Evolutionary conservation across 345 rosid species (phyloP).

Genomic region (Pistacia integerrima): DNA sequence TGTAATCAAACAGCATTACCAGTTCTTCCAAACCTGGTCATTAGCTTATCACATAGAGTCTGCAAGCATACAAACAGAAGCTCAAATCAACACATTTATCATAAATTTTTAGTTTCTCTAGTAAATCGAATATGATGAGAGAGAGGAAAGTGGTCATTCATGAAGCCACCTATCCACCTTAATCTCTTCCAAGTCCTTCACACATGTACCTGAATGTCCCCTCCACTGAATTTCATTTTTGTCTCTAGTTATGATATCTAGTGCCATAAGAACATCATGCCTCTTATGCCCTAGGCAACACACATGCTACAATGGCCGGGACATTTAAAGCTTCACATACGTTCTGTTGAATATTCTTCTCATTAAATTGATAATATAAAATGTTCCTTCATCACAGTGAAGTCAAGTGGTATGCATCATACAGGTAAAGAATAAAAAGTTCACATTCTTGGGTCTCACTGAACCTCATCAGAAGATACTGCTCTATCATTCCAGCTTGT

Average conservation of each 20-base stretch:
- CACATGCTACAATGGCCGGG: too few species aligned
- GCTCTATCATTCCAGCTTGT: conserved; percentile 23
- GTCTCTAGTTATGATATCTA: conserved; percentile 44
- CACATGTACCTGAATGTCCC: conserved; percentile 39
- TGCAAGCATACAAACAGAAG: conserved; percentile 20
- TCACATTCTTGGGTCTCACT: not conserved
- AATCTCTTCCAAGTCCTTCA: conserved; percentile 40
- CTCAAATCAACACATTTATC: not conserved
- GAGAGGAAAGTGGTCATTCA: not conserved
- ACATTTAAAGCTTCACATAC: too few species aligned
- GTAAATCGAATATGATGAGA: not conserved
- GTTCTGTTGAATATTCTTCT: conserved; percentile 42
- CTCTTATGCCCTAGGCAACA: conserved; percentile 41
- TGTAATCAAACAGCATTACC: conserved; percentile 26
- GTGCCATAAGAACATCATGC: conserved; percentile 45
- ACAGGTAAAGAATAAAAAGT: conserved; percentile 5
- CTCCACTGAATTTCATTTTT: conserved; percentile 53
- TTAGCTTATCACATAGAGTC: conserved; percentile 26
- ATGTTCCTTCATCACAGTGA: not conserved
- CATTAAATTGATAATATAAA: conserved; percentile 35
- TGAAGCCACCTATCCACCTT: conserved; percentile 26
- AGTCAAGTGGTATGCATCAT: conserved; percentile 3
- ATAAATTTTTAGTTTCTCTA: not conserved
- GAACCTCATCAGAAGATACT: conserved; percentile 41
- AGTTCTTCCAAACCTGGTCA: conserved; percentile 39